A percentile compares a stretch with the other conserved stretches of the same genome.
These are phyloP conservation scores for Citeromyces matritensis DNA, from an alignment of 805 yeast genomes.

Conservation along the genomic window DNA sequence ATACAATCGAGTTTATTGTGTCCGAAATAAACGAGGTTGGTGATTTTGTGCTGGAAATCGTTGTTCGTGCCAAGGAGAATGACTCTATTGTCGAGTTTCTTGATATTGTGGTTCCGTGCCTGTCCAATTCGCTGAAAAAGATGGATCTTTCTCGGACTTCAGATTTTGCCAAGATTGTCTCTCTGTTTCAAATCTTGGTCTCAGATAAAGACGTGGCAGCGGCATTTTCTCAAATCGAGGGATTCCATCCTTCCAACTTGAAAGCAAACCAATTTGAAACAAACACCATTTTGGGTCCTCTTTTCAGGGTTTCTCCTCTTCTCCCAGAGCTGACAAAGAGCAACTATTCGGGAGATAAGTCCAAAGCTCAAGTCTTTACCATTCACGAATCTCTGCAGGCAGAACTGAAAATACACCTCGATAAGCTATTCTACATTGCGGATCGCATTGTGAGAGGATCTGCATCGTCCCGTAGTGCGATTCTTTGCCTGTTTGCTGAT, in stretches of 20 bases:
- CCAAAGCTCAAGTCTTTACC: constrained; percentile 27
- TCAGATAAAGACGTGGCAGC: constrained; percentile 48
- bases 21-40: constrained; percentile 9
- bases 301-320: constrained; percentile 64
- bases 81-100: constrained; percentile 49
- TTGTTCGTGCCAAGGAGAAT: constrained; percentile 48
- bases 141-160: constrained; percentile 31
- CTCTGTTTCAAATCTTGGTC: constrained; percentile 42
- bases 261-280: constrained; percentile 41
- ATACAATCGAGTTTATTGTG: constrained; percentile 11
- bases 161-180: constrained; percentile 34
- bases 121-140: constrained; percentile 19
- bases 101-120: constrained; percentile 30
- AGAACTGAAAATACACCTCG: constrained; percentile 44
- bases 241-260: constrained; percentile 30
- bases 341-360: constrained; percentile 22
- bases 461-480: constrained; percentile 39
- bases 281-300: constrained; percentile 61
- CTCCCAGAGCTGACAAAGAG: constrained; percentile 29
- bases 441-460: constrained; percentile 70
- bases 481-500: constrained; percentile 56
- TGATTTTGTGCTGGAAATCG: constrained; percentile 40
- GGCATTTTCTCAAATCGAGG: constrained; percentile 37
- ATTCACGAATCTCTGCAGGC: constrained; percentile 46
- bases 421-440: constrained; percentile 51